Base-by-base conservation (phyloP, 257 asterid species). In the Schizonepeta tenuifolia region DNA sequence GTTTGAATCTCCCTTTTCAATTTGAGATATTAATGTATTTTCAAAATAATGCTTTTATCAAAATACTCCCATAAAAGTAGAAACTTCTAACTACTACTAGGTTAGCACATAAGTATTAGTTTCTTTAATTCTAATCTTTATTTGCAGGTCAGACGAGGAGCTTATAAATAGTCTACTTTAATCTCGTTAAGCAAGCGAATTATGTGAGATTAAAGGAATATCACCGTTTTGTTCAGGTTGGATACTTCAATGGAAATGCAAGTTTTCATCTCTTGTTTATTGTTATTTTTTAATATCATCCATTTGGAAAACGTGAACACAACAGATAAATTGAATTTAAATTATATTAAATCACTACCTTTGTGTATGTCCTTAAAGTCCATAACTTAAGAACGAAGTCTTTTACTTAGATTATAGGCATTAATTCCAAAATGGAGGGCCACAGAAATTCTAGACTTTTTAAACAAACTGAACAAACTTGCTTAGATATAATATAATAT, bases 161-260 rank as follows among this genome's bases (percentile, higher is more conserved):
- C 51, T 33, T 24, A 18, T 15, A 5, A 8, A 14, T 17, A 7
- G 59, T 60, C 26, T 7, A 31, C 10, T 72, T 64, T 64, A 17
- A 24, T 73, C 40, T 64, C 59, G 67, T 40, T 72, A 53, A 53
- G 78, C 67, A 54, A 73, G 24, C 22, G 9, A 54, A 43, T 31
- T 65, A 8, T 62, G 67, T 65, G 40, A 17, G 18, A 14, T 47
- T 18, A 60, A 31, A 7, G 76, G 7, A 26, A 47, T 49, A 18
- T 18, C 6, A 15, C 18, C n/a, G 17, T 12, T 33, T 49, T 67
- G n/a, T 35, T 50, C 7, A 1, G 49, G 7, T 50, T 33, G 10
- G 9, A 9, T 67, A 10, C 33, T 18, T 9, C 6, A 21, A 9
- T 21, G 15, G 7, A 33, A 7, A 5, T 12, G 3, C 11, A 38